Conservation (phyloP, 164 flowering plant species). For the Vitis vinifera region ASM3070453v1 NC_081816.1:1782001-1782500, state of each 20-base stretch:
- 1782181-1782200: neutral
- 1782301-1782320: neutral
- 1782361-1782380: neutral
- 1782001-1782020: slow-evolving; percentile 29
- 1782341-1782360: neutral
- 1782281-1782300: neutral
- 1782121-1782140: neutral
- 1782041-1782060: slow-evolving; percentile 30
- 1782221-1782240: neutral
- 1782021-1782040: slow-evolving; percentile 32
- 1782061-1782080: slow-evolving; percentile 25
- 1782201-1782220: neutral
- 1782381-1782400: neutral
- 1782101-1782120: neutral
- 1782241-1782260: neutral
- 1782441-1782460: too few species aligned
- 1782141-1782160: neutral
- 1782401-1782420: neutral
- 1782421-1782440: neutral
- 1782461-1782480: too few species aligned
- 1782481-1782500: too few species aligned
- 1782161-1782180: neutral
- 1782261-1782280: neutral
- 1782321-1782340: neutral
- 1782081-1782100: neutral